Evolutionary conservation across 352 stramenopile species (phyloP).

Genomic region (Phytophthora capsici): DNA sequence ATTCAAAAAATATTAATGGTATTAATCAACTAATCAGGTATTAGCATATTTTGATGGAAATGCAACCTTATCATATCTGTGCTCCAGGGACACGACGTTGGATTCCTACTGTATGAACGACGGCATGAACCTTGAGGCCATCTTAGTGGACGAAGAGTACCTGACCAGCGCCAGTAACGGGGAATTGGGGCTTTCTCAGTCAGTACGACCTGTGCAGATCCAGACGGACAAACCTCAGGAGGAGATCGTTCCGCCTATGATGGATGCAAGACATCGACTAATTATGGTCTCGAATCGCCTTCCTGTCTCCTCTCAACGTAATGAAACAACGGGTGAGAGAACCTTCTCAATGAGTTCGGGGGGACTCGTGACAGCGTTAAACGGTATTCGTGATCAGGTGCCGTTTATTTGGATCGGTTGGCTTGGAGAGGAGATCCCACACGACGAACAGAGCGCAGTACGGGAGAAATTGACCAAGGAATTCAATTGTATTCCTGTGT

Average conservation of each 20-base stretch:
- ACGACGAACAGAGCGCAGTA: slow-evolving; percentile 85
- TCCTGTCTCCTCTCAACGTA: slow-evolving; percentile 90
- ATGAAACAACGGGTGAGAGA: slow-evolving; percentile 86
- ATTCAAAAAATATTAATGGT: slow-evolving; percentile 8
- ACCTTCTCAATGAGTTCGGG: slow-evolving; percentile 90
- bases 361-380: slow-evolving; percentile 88
- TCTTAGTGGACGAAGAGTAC: slow-evolving; percentile 44
- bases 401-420: slow-evolving; percentile 93
- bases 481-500: slow-evolving; percentile 91
- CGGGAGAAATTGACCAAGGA: slow-evolving; percentile 83
- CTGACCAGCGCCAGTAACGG: slow-evolving; percentile 33
- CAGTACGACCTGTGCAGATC: neutral
- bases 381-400: slow-evolving; percentile 88
- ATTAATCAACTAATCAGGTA: neutral
- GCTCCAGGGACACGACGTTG: too few relatives aligned
- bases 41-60: neutral
- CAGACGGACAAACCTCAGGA: slow-evolving; percentile 78
- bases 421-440: slow-evolving; percentile 87
- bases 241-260: slow-evolving; percentile 68
- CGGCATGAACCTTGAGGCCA: slow-evolving; percentile 25
- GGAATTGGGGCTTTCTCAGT: slow-evolving; percentile 11
- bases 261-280: slow-evolving; percentile 72
- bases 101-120: slow-evolving; percentile 34
- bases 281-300: slow-evolving; percentile 93
- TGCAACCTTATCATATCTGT: too few relatives aligned